phyloP scores from a whole-genome alignment of 306 rosid genomes.

The Trifolium dubium region DNA sequence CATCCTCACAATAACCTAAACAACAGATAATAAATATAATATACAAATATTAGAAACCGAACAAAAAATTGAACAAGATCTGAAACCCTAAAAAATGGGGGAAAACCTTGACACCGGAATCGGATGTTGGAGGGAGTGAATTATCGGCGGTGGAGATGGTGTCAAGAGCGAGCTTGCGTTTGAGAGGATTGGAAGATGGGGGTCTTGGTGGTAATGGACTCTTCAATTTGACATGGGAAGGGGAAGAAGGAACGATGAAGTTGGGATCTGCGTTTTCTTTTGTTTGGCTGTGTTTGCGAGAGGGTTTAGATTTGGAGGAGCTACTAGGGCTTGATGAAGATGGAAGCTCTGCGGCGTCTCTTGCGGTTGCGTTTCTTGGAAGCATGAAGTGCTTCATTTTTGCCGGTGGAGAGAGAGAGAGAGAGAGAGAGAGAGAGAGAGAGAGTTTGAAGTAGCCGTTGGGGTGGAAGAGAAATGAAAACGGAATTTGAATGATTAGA shows the following conservation, averaged over 20 bases:
- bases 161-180: constrained; percentile 80
- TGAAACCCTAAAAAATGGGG: neutral
- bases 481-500: constrained; percentile 25
- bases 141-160: constrained; percentile 59
- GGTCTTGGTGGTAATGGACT: constrained; percentile 88
- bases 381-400: constrained; percentile 79
- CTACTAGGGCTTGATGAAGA: constrained; percentile 61
- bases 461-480: constrained; percentile 14
- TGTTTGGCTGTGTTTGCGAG: constrained; percentile 63
- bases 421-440: constrained; percentile 28
- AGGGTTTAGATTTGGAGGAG: constrained; percentile 53
- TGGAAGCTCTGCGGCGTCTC: constrained; percentile 66
- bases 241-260: constrained; percentile 16
- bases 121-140: constrained; percentile 55
- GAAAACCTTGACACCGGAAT: constrained; percentile 92
- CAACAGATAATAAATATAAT: neutral
- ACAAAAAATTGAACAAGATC: neutral
- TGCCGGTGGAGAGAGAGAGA: constrained; percentile 15
- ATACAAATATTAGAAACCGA: neutral
- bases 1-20: constrained; percentile 89
- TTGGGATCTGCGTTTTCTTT: constrained; percentile 85
- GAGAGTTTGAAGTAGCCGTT: constrained; percentile 41
- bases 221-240: constrained; percentile 71
- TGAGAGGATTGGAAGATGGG: constrained; percentile 85
- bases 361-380: constrained; percentile 65